Evolutionary conservation across 768 basidiomycete species (phyloP).

Genomic region (Phaeolepiota aurea): DNA sequence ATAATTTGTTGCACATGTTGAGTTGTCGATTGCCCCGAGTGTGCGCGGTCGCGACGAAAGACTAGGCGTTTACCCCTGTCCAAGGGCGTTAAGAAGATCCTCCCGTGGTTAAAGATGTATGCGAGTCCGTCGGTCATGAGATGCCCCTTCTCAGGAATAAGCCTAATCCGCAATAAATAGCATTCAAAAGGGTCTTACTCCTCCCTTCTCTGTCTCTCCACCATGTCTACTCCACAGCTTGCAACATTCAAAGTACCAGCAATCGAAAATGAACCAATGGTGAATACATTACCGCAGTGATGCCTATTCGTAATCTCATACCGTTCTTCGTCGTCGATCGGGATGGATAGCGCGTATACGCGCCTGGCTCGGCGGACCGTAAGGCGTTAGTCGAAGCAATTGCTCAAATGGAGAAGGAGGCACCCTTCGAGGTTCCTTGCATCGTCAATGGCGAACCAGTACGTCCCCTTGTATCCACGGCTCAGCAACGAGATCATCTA

Average conservation of each 20-base stretch:
- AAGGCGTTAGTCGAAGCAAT: slow-evolving; percentile 63
- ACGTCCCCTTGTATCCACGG: slow-evolving; percentile 15
- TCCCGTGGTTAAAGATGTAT: not conserved
- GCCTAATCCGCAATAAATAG: not conserved
- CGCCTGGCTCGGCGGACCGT: slow-evolving; percentile 73
- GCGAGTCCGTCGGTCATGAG: slow-evolving; percentile 1
- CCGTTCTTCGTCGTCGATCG: not conserved
- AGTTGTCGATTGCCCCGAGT: too few relatives aligned
- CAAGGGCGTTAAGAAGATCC: too few relatives aligned
- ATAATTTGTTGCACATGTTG: too few relatives aligned
- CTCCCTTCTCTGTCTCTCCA: slow-evolving; percentile 9
- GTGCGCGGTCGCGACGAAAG: too few relatives aligned
- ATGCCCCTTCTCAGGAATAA: not conserved
- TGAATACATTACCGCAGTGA: slow-evolving; percentile 28
- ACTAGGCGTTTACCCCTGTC: too few relatives aligned
- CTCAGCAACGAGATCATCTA: slow-evolving; percentile 2
- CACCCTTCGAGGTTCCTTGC: slow-evolving; percentile 91
- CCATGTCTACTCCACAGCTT: slow-evolving; percentile 67
- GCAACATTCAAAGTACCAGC: slow-evolving; percentile 81
- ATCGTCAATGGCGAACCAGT: slow-evolving; percentile 87
- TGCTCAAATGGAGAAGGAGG: slow-evolving; percentile 68
- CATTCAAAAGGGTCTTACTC: not conserved
- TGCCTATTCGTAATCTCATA: not conserved
- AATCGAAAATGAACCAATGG: slow-evolving; percentile 93
- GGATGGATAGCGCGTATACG: slow-evolving; percentile 57